These are phyloP conservation scores for Monilinia laxa DNA, from an alignment of 2,329 filamentous ascomycete genomes.

Conservation along the genomic window DNA sequence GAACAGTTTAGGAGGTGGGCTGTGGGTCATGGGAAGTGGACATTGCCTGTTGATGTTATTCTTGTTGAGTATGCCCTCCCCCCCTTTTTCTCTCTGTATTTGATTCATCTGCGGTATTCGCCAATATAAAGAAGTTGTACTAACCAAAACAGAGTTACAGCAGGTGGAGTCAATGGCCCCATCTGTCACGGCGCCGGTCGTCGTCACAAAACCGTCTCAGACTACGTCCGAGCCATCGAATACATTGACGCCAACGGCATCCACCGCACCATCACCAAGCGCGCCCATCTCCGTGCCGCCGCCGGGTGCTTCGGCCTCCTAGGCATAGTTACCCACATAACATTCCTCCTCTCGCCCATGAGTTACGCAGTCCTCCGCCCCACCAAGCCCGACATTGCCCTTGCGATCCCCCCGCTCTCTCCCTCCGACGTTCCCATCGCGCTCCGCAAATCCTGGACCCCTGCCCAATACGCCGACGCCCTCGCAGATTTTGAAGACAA, in stretches of 20 bases:
- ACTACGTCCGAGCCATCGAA: constrained; percentile 49
- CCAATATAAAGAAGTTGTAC: neutral
- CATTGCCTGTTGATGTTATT: constrained; percentile 48
- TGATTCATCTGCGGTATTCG: neutral
- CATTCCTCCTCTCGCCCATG: constrained; percentile 49
- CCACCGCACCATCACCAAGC: constrained; percentile 44
- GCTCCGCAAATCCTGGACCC: constrained; percentile 41
- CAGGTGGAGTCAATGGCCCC: constrained; percentile 47
- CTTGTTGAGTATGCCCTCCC: constrained; percentile 44
- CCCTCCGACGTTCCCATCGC: constrained; percentile 44
- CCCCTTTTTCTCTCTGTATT: neutral
- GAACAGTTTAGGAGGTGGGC: constrained; percentile 49
- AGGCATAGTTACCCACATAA: constrained; percentile 51
- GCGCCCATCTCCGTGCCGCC: constrained; percentile 44
- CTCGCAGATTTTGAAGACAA: constrained; percentile 43
- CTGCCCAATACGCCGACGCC: constrained; percentile 41
- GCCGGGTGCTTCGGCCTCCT: constrained; percentile 49
- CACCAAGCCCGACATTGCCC: constrained; percentile 44
- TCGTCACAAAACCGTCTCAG: constrained; percentile 46
- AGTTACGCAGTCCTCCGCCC: constrained; percentile 49
- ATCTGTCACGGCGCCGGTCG: constrained; percentile 51
- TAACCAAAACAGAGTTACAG: constrained; percentile 42
- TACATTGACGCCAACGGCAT: constrained; percentile 49
- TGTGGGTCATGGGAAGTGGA: constrained; percentile 44
- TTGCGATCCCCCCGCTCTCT: constrained; percentile 48